Evolutionary conservation across 495 filamentous ascomycete species (phyloP).

Genomic region (Penicillium egyptiacum): DNA sequence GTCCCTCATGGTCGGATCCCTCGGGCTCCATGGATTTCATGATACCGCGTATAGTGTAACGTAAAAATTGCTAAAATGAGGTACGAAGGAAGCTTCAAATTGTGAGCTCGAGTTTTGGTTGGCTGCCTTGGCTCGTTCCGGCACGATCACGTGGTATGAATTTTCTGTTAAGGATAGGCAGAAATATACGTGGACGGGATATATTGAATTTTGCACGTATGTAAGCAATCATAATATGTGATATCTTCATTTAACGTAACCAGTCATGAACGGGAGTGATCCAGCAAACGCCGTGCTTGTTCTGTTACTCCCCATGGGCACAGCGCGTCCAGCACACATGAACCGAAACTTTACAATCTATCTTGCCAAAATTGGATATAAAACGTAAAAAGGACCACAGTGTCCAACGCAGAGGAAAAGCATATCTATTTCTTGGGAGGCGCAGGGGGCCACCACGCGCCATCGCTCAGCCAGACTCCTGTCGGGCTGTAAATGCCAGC

Average conservation of each 20-base stretch:
- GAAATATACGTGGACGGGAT: background rate
- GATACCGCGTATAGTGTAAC: background rate
- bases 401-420: background rate
- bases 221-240: conserved; percentile 1
- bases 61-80: background rate
- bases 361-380: conserved; percentile 9
- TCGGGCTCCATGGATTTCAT: conserved; percentile 34
- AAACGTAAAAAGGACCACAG: background rate
- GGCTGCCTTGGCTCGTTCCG: background rate
- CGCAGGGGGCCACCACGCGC: conserved; percentile 60
- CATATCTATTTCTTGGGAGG: conserved; percentile 29
- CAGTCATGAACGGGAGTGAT: conserved; percentile 12
- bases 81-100: background rate
- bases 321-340: conserved; percentile 26
- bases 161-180: background rate
- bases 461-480: conserved; percentile 69
- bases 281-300: conserved; percentile 5
- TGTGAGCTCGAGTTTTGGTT: conserved; percentile 5
- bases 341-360: conserved; percentile 19
- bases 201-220: background rate
- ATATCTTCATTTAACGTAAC: conserved; percentile 19
- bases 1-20: conserved; percentile 35
- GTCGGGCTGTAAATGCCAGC: conserved; percentile 78
- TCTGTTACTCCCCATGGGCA: conserved; percentile 9
- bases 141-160: conserved; percentile 11